phyloP scores from a whole-genome alignment of 495 filamentous ascomycete genomes.

The Aspergillus saccharolyticus region DNA sequence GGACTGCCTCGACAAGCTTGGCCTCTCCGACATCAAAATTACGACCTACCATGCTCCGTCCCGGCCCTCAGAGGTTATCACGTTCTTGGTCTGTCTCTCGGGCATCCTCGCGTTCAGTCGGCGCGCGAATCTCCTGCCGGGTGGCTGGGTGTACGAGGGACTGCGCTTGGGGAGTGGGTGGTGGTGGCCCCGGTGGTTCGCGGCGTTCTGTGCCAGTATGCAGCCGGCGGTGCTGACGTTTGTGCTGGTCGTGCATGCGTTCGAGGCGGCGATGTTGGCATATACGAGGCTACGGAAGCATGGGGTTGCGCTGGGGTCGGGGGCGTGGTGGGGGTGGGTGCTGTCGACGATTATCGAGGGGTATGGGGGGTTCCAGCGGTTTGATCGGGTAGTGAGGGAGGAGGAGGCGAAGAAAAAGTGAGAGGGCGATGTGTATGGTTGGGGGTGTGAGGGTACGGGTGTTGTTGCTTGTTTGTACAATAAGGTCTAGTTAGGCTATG shows the following conservation, averaged over 20 bases:
- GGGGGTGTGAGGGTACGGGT: neutral
- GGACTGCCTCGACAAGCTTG: conserved; percentile 49
- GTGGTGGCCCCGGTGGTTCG: conserved; percentile 39
- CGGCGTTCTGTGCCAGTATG: conserved; percentile 44
- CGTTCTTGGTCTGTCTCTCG: conserved; percentile 43
- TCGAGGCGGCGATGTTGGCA: conserved; percentile 49
- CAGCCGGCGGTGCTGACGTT: conserved; percentile 41
- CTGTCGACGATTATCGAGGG: conserved; percentile 57
- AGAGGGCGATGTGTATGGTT: neutral
- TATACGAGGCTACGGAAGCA: conserved; percentile 49
- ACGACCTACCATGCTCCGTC: conserved; percentile 50
- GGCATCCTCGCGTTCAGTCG: conserved; percentile 41
- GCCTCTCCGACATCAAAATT: conserved; percentile 51
- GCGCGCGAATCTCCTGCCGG: conserved; percentile 51
- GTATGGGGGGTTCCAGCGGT: conserved; percentile 45
- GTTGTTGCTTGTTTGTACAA: neutral
- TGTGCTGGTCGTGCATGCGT: conserved; percentile 49
- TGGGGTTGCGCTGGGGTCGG: conserved; percentile 45
- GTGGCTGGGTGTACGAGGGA: conserved; percentile 48
- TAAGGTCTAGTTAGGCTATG: neutral
- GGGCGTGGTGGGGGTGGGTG: conserved; percentile 61
- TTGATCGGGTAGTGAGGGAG: conserved; percentile 51
- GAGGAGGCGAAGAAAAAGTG: conserved; percentile 41
- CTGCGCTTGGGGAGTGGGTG: conserved; percentile 30
- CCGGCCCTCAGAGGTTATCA: conserved; percentile 24